Base-by-base conservation (phyloP, 2,329 filamentous ascomycete species). In the Chaetomium olivaceum region DNA sequence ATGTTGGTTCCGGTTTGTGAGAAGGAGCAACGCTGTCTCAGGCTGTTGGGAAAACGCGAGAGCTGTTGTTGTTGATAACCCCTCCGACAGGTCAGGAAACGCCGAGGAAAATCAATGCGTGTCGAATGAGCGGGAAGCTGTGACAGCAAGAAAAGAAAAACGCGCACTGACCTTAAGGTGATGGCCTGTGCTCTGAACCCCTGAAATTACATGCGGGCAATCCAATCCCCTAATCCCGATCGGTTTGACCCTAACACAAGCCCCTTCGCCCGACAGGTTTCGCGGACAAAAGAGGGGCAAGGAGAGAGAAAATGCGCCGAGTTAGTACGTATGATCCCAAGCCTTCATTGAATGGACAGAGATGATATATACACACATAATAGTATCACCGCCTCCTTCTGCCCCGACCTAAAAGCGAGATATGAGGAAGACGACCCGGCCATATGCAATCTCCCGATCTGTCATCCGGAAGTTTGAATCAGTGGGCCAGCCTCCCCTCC, bases 161-260 rank as follows among this genome's bases (percentile, higher is more conserved):
- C 14, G 29, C 58, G 58, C 58, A 52, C 29, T 61, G 58, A 61
- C 58, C 27, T 52, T 29, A 14, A 14, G 7, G 23, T 27, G 33
- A 21, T 54, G 58, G 48, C 25, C 58, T 27, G 46, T 61, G 58
- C 48, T 21, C 29, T 25, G 19, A 51, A 52, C 58, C 58, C 58
- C 58, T 61, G 58, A 54, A 61, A 31, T 50, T 43, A 43, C 39
- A 58, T 23, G 51, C 51, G n/a, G 36, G 33, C 21, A 29, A 12
- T 46, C 19, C 21, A 29, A 12, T 46, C 19, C 36, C 48, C 19
- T 12, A 60, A 36, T 36, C 58, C 46, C 14, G 39, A 33, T 51
- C 19, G 3, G 50, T 9, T 48, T 23, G 6, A 23, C n/a, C n/a
- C 46, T 6, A 48, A 48, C 46, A 48, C 3, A 48, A 48, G 5